Base-by-base conservation (phyloP, 495 filamentous ascomycete species). In the Pseudevernia furfuracea region DNA sequence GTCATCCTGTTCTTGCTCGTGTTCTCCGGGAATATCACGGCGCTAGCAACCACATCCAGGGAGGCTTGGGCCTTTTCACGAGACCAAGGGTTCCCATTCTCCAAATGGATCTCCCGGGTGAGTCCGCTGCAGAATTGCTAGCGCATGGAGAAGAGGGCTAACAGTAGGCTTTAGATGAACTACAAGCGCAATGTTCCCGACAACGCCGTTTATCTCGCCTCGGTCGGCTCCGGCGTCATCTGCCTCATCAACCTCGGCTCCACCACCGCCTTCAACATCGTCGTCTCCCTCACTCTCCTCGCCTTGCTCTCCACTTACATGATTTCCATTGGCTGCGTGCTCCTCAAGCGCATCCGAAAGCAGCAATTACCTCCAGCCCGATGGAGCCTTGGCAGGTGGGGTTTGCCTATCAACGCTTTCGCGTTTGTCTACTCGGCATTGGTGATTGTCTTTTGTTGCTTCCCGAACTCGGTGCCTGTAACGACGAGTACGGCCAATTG, bases 1-100 rank as follows among this genome's bases (percentile, higher is more conserved):
- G 59, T 71, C 60, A 67, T 80, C n/a, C 43, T 82, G 10, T 69
- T 79, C 55, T 62, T 78, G 48, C 67, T 78, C 46, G 68, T 75
- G 28, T 69, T 71, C 55, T 72, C 73, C 44, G 69, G 70, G 58
- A 73, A 72, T 58, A 74, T 81, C 66, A 75, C 71, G 38, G 69
- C 74, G 38, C 70, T 78, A 14, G 78, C 79, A 6, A 73, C 77
- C 3, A 71, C 75, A 5, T 78, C 75, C 21, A 71, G 80, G 19
- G 73, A 79, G 55, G 65, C 69, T 11, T 82, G 77, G 74, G 72
- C 80, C 2, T 82, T 84, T 60, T 76, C 81, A 0, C 67, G 79
- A 12, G 81, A 84, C 66, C 65, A 72, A 9, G 81, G 78, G 15
- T 67, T 82, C 11, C 81, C 81, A 1, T 81, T 78, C 58, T 76